phyloP scores from a whole-genome alignment of 192 early-diverging fungal genomes.

The Allomyces macrogynus region DNA sequence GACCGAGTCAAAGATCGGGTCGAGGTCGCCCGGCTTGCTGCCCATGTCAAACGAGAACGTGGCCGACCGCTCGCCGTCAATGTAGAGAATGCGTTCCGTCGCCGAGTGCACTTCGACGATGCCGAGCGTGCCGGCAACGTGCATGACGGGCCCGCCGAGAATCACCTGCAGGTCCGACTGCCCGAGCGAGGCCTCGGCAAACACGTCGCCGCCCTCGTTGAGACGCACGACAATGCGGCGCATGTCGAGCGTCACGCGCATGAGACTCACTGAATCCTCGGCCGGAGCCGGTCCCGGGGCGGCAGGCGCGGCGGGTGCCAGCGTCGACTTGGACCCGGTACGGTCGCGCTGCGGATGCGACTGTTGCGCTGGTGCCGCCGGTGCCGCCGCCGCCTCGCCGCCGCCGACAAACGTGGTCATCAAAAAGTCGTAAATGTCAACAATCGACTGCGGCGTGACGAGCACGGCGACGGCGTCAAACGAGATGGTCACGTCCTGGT shows the following conservation, averaged over 20 bases:
- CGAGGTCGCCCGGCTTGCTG: conserved; percentile 24
- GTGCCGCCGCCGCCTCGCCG: conserved; percentile 6
- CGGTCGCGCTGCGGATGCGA: neutral
- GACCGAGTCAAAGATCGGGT: conserved; percentile 70
- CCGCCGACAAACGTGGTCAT: conserved; percentile 42
- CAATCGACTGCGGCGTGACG: conserved; percentile 59
- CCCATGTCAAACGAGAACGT: conserved; percentile 77
- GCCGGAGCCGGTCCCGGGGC: conserved; percentile 3
- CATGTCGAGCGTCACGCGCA: conserved; percentile 51
- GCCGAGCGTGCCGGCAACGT: conserved; percentile 46
- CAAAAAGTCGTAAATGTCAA: conserved; percentile 68
- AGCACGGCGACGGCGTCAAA: conserved; percentile 45
- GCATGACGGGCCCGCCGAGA: conserved; percentile 31
- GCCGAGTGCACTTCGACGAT: conserved; percentile 5
- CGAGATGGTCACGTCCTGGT: conserved; percentile 55
- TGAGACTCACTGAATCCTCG: conserved; percentile 15
- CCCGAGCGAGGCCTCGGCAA: conserved; percentile 54
- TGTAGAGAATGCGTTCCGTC: conserved; percentile 21
- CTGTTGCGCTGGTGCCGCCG: neutral
- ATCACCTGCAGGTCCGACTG: conserved; percentile 47
- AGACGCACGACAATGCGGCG: conserved; percentile 64
- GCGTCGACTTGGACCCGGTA: neutral
- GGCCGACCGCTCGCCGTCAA: conserved; percentile 73
- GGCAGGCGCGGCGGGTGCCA: neutral
- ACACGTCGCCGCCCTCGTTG: conserved; percentile 53